Conservation (phyloP, 2,329 filamentous ascomycete genomes). For the Paraconiothyrium brasiliense region DNA sequence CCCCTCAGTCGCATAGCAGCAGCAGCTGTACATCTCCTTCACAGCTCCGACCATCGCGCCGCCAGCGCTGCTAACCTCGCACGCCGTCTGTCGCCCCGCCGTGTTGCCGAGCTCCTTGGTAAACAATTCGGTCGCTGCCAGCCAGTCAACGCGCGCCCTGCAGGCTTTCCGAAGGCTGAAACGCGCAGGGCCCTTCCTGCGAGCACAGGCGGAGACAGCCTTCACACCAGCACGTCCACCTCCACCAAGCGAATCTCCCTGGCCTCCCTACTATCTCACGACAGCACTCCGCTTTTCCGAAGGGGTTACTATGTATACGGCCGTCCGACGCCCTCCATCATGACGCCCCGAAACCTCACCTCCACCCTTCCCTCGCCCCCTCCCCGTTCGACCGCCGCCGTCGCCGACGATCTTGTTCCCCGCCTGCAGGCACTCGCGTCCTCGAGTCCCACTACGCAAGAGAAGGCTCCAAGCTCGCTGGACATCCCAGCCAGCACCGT, state of each 20-base stretch:
- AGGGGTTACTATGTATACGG: conserved; percentile 41
- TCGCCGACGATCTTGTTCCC: conserved; percentile 33
- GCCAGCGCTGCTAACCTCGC: conserved; percentile 26
- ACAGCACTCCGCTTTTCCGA: conserved; percentile 15
- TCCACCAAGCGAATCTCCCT: conserved; percentile 29
- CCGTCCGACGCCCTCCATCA: conserved; percentile 31
- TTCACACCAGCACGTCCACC: conserved; percentile 28
- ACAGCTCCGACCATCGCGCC: conserved; percentile 25
- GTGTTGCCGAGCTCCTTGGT: conserved; percentile 26
- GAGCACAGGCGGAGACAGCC: conserved; percentile 33
- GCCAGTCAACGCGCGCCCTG: conserved; percentile 34
- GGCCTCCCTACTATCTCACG: conserved; percentile 21
- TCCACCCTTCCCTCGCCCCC: conserved; percentile 18
- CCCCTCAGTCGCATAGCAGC: conserved; percentile 22
- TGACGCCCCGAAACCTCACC: conserved; percentile 34
- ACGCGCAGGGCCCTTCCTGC: conserved; percentile 45
- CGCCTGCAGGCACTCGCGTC: conserved; percentile 36
- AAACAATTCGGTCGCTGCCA: conserved; percentile 31
- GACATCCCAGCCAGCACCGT: conserved; percentile 15
- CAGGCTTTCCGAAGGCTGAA: conserved; percentile 43
- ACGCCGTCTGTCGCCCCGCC: conserved; percentile 35
- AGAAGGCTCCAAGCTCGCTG: conserved; percentile 17
- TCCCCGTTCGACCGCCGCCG: conserved; percentile 21
- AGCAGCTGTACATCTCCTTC: conserved; percentile 24
- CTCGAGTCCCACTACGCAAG: conserved; percentile 19